Base-by-base conservation (phyloP, 495 filamentous ascomycete genomes). In the Penicillium verhagenii region DNA sequence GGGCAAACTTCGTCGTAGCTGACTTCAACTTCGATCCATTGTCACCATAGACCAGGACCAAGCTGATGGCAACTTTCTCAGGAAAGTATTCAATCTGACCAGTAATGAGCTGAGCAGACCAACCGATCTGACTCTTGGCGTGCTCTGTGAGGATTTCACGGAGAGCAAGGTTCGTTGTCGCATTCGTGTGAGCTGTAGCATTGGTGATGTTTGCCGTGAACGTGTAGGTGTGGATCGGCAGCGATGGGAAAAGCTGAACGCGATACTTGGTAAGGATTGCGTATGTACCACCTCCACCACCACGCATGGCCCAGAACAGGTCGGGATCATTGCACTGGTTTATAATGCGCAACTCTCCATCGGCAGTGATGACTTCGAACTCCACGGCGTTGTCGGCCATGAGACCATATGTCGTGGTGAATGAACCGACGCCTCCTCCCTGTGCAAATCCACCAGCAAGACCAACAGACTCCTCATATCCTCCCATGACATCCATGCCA, bases 241-340 rank as follows among this genome's bases (percentile, higher is more conserved):
- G 6, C 2, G 56, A 25, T n/a, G 60, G 63, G 39, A 57, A 56
- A 2, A 59, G 23, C 38, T 60, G 56, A 16, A 62, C 28, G 24
- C 59, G 59, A 51, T 65, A 65, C 16, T 54, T 61, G 1, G 51
- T 63, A 3, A 70, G 50, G 18, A 70, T 39, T 10, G 57, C 65
- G 28, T 42, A 71, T 1, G 65, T 59, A 35, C 64, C 64, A 7
- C 65, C 65, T 23, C 70, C 70, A 18, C 72, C 72, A n/a, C 74
- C 74, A 8, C 72, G 67, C 43, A 75, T 58, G 11, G 70, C 71
- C 50, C 74, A 83, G 70, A 82, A 84, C 14, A 82, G 76, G 21
- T 84, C 81, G 0, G 79, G 53, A 54, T 83, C 78, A 42, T 68
- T 64, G n/a, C 63, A 59, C 2, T 69, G 52, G 51, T 76, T 76